Conservation (phyloP, 768 basidiomycete genomes). For the Mycena sanguinolenta region DNA sequence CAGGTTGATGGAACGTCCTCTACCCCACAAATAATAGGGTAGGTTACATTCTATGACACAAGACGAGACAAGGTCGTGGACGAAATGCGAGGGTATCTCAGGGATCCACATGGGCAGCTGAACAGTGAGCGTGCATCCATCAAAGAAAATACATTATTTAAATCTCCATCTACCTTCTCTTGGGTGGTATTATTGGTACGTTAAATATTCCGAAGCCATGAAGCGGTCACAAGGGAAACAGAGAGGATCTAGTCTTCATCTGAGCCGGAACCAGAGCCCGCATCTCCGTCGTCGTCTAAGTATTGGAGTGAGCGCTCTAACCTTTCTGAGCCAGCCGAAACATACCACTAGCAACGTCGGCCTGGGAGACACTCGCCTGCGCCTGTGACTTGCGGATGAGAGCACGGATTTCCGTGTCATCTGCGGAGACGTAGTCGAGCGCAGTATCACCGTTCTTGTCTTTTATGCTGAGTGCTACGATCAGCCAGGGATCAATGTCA, state of each 20-base stretch:
- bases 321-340: conserved; percentile 1
- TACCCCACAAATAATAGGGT: too few relatives aligned
- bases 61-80: too few relatives aligned
- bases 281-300: conserved; percentile 41
- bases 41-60: too few relatives aligned
- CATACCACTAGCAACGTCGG: conserved; percentile 78
- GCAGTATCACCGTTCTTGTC: conserved; percentile 76
- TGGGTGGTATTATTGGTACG: conserved; percentile 17
- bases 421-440: conserved; percentile 65
- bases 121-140: not conserved
- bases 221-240: not conserved
- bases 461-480: conserved; percentile 65
- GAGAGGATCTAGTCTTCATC: conserved; percentile 45
- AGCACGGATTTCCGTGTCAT: conserved; percentile 63
- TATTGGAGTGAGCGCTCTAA: not conserved
- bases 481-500: conserved; percentile 2
- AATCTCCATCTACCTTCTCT: conserved; percentile 1
- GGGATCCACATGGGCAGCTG: not conserved
- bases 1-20: too few relatives aligned
- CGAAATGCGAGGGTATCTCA: too few relatives aligned
- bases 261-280: conserved; percentile 49
- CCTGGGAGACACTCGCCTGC: conserved; percentile 61
- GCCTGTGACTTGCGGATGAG: conserved; percentile 70
- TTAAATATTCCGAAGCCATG: conserved; percentile 27
- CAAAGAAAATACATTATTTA: conserved; percentile 24